Percentiles rank a stretch among this genome's conserved stretches.
Evolutionary conservation across 805 yeast species (phyloP).

Genomic region (Zygotorulaspora chibaensis): DNA sequence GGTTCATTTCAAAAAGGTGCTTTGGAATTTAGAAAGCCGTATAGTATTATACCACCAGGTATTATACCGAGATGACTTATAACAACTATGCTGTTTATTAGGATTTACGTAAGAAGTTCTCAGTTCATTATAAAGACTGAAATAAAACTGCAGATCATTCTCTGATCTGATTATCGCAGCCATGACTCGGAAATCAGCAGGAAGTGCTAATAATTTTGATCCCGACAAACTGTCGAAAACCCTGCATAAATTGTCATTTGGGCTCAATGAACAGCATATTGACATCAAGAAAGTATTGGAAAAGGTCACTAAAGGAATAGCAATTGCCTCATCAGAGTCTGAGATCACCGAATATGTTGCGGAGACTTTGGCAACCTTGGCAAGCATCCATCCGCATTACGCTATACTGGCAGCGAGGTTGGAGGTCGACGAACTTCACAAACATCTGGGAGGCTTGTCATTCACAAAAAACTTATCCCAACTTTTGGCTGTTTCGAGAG

Average conservation of each 20-base stretch:
- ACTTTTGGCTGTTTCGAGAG: constrained; percentile 6
- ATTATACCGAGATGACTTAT: too few relatives aligned
- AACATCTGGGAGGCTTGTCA: constrained; percentile 40
- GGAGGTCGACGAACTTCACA: constrained; percentile 87
- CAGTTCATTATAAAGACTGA: too few relatives aligned
- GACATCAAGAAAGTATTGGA: constrained; percentile 91
- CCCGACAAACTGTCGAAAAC: constrained; percentile 6
- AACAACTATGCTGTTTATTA: background rate
- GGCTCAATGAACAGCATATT: constrained; percentile 79
- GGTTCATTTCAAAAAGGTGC: too few relatives aligned
- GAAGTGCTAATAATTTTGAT: background rate
- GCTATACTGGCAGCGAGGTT: constrained; percentile 90
- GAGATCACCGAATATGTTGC: constrained; percentile 49
- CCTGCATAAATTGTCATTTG: constrained; percentile 57
- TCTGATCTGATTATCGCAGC: background rate
- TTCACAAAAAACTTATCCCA: constrained; percentile 16
- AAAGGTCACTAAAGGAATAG: constrained; percentile 68
- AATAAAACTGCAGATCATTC: background rate
- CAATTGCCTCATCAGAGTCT: constrained; percentile 5
- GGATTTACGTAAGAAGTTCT: too few relatives aligned
- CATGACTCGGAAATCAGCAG: background rate
- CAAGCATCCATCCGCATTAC: constrained; percentile 95
- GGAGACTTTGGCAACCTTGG: constrained; percentile 93
- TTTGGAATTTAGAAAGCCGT: constrained; percentile 83
- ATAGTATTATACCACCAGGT: constrained; percentile 43